phyloP scores from a whole-genome alignment of 768 basidiomycete genomes.

The Boletus tomentosulus region DNA sequence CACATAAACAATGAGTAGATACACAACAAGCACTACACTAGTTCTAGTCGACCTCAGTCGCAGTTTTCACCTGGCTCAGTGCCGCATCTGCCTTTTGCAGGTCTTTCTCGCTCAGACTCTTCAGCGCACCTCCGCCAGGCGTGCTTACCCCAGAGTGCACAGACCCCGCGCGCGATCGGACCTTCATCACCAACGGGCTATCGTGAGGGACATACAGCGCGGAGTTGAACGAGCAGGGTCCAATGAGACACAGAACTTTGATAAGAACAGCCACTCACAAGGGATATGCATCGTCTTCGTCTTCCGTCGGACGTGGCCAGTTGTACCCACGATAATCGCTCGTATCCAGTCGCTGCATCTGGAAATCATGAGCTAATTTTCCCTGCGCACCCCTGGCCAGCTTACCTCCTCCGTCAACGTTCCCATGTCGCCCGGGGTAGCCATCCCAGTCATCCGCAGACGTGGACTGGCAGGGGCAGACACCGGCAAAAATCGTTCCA shows the following conservation, averaged over 20 bases:
- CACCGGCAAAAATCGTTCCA: slow-evolving; percentile 64
- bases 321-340: slow-evolving; percentile 71
- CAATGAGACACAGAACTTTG: slow-evolving; percentile 2
- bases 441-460: slow-evolving; percentile 64
- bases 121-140: slow-evolving; percentile 76
- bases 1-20: slow-evolving; percentile 9
- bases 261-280: slow-evolving; percentile 53
- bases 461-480: slow-evolving; percentile 88
- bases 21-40: slow-evolving; percentile 5
- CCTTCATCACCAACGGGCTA: slow-evolving; percentile 88
- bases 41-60: background rate
- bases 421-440: slow-evolving; percentile 92
- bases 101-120: slow-evolving; percentile 84
- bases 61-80: slow-evolving; percentile 53
- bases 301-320: slow-evolving; percentile 58
- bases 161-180: slow-evolving; percentile 77
- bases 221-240: background rate
- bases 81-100: slow-evolving; percentile 85
- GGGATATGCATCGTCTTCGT: slow-evolving; percentile 89
- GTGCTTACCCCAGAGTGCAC: slow-evolving; percentile 76
- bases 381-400: background rate
- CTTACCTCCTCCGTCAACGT: slow-evolving; percentile 82
- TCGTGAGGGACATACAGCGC: background rate
- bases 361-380: background rate
- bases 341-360: slow-evolving; percentile 87